These are phyloP conservation scores for Alternaria dauci DNA, from an alignment of 2,329 filamentous ascomycete genomes.

Conservation along the genomic window DNA sequence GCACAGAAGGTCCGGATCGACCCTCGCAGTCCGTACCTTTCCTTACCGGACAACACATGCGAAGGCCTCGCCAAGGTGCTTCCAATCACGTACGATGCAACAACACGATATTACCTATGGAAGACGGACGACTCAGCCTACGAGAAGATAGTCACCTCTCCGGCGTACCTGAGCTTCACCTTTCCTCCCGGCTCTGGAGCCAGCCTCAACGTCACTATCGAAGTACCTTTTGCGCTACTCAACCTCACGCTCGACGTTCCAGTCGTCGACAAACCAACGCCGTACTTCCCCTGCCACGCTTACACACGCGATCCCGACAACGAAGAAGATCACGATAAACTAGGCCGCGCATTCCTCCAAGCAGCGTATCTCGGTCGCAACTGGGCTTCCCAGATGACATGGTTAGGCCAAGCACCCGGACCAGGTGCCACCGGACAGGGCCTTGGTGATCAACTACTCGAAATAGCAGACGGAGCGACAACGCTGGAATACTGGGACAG, in stretches of 20 bases:
- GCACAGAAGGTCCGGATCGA: constrained; percentile 12
- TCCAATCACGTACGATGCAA: constrained; percentile 33
- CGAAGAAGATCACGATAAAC: constrained; percentile 7
- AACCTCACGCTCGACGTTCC: constrained; percentile 53
- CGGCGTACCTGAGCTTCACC: constrained; percentile 53
- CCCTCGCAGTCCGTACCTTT: constrained; percentile 37
- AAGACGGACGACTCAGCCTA: constrained; percentile 42
- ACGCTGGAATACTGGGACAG: background rate
- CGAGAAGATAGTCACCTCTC: constrained; percentile 52
- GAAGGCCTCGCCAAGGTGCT: constrained; percentile 35
- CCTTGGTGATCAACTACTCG: constrained; percentile 8
- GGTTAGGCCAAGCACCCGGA: constrained; percentile 15
- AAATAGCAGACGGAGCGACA: constrained; percentile 2
- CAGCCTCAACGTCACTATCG: constrained; percentile 45
- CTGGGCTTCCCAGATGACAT: constrained; percentile 6
- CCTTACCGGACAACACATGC: constrained; percentile 39
- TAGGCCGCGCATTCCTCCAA: constrained; percentile 59
- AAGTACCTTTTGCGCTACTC: constrained; percentile 52
- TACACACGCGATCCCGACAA: background rate
- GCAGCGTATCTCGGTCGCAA: constrained; percentile 56
- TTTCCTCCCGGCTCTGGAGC: constrained; percentile 41
- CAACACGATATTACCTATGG: constrained; percentile 39
- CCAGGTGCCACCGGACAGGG: constrained; percentile 1
- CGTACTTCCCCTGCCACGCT: constrained; percentile 55
- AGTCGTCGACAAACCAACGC: constrained; percentile 44